Base-by-base conservation (phyloP, 1,139 yeast genomes). In the Pichia sp. region DNA sequence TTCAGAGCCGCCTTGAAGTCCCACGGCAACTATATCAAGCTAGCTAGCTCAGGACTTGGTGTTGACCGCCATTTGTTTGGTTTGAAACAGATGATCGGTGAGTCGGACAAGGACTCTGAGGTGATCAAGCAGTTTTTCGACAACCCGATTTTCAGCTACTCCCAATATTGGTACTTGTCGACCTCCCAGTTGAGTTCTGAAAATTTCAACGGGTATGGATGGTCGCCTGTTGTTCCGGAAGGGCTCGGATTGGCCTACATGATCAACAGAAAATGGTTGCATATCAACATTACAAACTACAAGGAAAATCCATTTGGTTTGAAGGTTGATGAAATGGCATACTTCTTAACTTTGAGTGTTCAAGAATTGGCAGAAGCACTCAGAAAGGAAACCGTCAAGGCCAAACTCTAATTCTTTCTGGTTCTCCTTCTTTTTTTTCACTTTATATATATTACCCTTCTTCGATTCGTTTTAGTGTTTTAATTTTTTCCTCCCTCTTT, bases 41-140 rank as follows among this genome's bases (percentile, higher is more conserved):
- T 80, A 59, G 97, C 98, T 1, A 82, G 93, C 45, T 86, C 82
- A 58, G 99, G 97, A 53, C 77, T 76, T 64, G 98, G 97, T 63
- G 90, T 89, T 57, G 99, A 93, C 71, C 88, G 99, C 70, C 99
- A 93, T 71, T 79, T 92, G 66, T 84, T 90, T 63, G 99, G 98
- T 29, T 78, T 93, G 65, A 87, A 87, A 75, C 85, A 86, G 71
- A 80, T 87, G 62, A 66, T 88, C 52, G 49, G 46, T 29, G 69
- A 76, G 58, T 29, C 49, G 2, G 30, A 32, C 31, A 32, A 48
- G 38, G 72, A 78, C 8, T 84, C 82, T 48, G 88, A 85, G 69
- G 70, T 71, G 41, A 75, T 84, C 29, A 96, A 96, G 40, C 86
- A 76, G 15, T 73, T 93, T 52, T 90, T 84, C 78, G 70, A 76